Percentiles rank a stretch among this genome's conserved stretches.
These are phyloP conservation scores for Vinca major DNA, from an alignment of 305 asterid genomes.

Conservation along the genomic window DNA sequence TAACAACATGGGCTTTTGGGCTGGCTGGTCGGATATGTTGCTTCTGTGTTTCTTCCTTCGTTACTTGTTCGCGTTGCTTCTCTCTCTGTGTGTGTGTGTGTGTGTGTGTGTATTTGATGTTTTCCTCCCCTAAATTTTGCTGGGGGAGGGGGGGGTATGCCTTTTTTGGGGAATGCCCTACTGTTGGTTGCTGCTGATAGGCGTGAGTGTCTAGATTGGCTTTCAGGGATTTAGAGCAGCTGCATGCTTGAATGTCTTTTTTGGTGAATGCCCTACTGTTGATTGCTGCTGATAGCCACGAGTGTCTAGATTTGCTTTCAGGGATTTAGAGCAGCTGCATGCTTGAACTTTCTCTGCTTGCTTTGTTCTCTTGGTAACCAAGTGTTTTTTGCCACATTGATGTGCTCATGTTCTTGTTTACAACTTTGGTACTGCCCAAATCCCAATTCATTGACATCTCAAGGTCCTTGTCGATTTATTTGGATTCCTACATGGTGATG, in stretches of 20 bases:
- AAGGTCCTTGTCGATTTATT: not conserved
- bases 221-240: not conserved
- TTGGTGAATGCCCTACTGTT: constrained; percentile 1
- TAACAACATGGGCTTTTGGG: constrained; percentile 2
- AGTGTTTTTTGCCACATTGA: not conserved
- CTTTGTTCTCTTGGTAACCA: not conserved
- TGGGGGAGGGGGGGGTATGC: not conserved
- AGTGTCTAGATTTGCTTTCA: not conserved
- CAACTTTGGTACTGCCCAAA: not conserved
- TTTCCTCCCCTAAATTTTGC: not conserved
- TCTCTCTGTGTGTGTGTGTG: not conserved
- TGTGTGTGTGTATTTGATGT: not conserved
- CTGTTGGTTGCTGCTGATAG: constrained; percentile 4
- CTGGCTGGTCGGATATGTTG: not conserved
- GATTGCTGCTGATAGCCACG: not conserved
- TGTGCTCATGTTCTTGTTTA: not conserved
- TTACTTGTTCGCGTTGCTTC: not conserved
- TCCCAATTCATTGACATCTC: not conserved
- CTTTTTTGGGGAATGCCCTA: not conserved
- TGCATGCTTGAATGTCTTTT: not conserved
- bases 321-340: not conserved
- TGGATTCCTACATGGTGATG: not conserved
- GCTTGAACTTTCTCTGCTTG: not conserved
- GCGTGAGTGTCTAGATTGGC: not conserved
- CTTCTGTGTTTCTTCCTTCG: not conserved